These are phyloP conservation scores for Kitagawia praeruptora DNA, from an alignment of 129 eudicot species.

Conservation along the genomic window DNA sequence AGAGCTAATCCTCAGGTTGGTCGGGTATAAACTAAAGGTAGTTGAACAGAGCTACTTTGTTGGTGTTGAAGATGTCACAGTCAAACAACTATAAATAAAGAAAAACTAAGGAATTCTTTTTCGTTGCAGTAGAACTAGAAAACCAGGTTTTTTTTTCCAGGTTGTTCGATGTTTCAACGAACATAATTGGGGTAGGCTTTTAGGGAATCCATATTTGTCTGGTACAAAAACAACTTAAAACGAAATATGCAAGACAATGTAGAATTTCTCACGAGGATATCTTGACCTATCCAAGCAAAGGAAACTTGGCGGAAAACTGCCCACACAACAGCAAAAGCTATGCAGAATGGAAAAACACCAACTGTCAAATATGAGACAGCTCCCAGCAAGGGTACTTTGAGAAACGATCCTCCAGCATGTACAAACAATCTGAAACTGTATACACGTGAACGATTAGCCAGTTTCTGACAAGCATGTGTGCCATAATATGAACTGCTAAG, in stretches of 20 bases:
- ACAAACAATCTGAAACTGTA: constrained; percentile 90
- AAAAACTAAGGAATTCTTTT: background rate
- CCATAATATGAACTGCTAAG: background rate
- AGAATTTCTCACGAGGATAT: constrained; percentile 76
- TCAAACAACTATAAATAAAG: background rate
- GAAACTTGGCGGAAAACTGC: constrained; percentile 72
- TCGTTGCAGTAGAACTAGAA: background rate
- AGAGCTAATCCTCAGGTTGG: background rate
- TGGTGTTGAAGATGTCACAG: background rate
- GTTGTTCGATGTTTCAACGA: background rate
- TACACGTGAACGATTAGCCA: constrained; percentile 26
- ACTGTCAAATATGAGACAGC: constrained; percentile 80
- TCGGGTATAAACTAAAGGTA: background rate
- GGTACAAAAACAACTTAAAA: background rate
- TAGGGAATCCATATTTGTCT: background rate
- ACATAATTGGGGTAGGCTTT: background rate
- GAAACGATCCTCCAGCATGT: constrained; percentile 62
- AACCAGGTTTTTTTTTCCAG: background rate
- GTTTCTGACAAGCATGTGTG: background rate
- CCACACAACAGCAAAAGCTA: constrained; percentile 80
- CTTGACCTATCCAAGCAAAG: constrained; percentile 99
- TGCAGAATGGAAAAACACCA: constrained; percentile 87
- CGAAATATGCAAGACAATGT: background rate
- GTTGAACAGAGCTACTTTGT: background rate
- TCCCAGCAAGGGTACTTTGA: constrained; percentile 81